Conservation (phyloP, 345 rosid species). For the Linum usitatissimum region DNA sequence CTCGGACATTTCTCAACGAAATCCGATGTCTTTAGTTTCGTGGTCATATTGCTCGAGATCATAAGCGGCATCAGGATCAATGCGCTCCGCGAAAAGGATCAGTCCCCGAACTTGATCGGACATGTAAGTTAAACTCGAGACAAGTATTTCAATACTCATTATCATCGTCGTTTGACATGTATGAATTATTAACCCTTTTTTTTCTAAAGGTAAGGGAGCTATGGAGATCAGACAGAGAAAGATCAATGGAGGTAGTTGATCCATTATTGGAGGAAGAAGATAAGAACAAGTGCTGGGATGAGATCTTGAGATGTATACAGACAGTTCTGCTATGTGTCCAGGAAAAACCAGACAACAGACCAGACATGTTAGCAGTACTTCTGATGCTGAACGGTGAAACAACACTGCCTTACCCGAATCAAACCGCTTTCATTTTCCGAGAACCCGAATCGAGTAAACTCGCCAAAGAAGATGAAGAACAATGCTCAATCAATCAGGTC, state of each 20-base stretch:
- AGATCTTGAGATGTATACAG: neutral
- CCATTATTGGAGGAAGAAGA: neutral
- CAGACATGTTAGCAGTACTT: neutral
- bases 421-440: conserved; percentile 11
- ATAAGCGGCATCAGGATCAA: conserved; percentile 5
- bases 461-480: conserved; percentile 3
- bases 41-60: conserved; percentile 1
- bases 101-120: neutral
- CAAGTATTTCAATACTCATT: neutral
- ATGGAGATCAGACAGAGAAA: neutral
- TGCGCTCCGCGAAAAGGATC: neutral
- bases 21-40: conserved; percentile 9
- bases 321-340: neutral
- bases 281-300: neutral
- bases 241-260: neutral
- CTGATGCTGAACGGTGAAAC: conserved; percentile 10
- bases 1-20: conserved; percentile 1
- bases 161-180: neutral
- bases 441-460: conserved; percentile 4
- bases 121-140: conserved; percentile 1
- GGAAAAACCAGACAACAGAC: neutral
- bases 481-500: conserved; percentile 11
- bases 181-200: neutral
- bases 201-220: neutral
- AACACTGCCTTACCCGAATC: conserved; percentile 18